Percentiles rank a stretch among this genome's conserved stretches.
Conservation (phyloP, 2,329 filamentous ascomycete genomes). For the Fusarium citri region DNA sequence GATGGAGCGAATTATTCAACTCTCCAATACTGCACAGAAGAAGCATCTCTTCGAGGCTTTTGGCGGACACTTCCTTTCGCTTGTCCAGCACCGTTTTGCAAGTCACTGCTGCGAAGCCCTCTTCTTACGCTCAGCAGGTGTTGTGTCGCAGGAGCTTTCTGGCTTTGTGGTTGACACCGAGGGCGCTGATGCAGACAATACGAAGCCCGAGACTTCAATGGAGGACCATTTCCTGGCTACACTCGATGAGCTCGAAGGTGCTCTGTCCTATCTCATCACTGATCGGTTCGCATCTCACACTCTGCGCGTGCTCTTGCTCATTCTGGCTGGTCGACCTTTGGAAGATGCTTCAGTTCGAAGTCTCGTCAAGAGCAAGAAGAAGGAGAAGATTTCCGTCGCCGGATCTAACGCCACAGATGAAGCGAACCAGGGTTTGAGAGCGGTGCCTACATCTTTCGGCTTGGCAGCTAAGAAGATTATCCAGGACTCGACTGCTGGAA, state of each 20-base stretch:
- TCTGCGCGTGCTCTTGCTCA: constrained; percentile 84
- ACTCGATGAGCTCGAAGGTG: constrained; percentile 87
- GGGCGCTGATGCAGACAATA: constrained; percentile 57
- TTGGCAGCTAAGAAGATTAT: constrained; percentile 85
- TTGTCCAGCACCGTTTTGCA: constrained; percentile 95
- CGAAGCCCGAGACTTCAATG: constrained; percentile 72
- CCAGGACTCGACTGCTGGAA: constrained; percentile 75
- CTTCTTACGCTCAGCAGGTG: constrained; percentile 83
- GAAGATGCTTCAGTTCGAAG: constrained; percentile 76
- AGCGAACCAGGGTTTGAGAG: constrained; percentile 56
- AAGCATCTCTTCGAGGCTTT: constrained; percentile 90
- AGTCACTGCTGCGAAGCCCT: constrained; percentile 97
- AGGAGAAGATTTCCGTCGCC: constrained; percentile 80
- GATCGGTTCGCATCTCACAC: constrained; percentile 92
- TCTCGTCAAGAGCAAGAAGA: constrained; percentile 90
- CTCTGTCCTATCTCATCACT: constrained; percentile 84
- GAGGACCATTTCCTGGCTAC: constrained; percentile 87
- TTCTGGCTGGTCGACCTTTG: constrained; percentile 85
- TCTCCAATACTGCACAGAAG: constrained; percentile 83
- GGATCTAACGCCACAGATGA: constrained; percentile 65
- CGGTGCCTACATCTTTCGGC: constrained; percentile 83
- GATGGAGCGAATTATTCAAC: constrained; percentile 88
- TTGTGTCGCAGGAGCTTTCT: constrained; percentile 79
- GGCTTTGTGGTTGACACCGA: constrained; percentile 59
- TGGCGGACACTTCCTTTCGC: constrained; percentile 84